Evolutionary conservation across 2,329 filamentous ascomycete species (phyloP).

Genomic region (Emergomyces pasteurianus): DNA sequence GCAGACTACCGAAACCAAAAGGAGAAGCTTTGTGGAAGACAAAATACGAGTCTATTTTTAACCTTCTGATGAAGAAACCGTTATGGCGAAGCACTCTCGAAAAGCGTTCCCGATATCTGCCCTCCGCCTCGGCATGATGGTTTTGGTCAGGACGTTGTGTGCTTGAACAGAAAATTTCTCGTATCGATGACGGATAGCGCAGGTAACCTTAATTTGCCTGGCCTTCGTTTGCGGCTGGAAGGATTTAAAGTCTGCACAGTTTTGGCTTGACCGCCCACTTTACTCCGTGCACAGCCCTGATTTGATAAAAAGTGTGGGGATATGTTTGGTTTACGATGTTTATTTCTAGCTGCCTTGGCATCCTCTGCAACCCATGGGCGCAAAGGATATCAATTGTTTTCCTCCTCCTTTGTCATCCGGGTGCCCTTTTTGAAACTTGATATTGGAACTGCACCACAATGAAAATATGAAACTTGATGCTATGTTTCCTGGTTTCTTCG

Average conservation of each 20-base stretch:
- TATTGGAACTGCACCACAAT: background rate
- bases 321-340: background rate
- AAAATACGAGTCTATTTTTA: background rate
- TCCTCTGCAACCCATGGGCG: background rate
- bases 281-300: background rate
- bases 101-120: background rate
- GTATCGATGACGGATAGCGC: background rate
- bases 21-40: background rate
- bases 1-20: background rate
- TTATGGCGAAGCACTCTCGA: background rate
- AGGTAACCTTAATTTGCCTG: background rate
- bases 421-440: background rate
- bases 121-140: background rate
- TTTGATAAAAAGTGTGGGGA: background rate
- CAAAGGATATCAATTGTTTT: background rate
- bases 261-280: background rate
- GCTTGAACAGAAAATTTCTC: background rate
- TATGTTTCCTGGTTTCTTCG: background rate
- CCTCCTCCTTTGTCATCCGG: background rate
- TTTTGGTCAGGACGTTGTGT: background rate
- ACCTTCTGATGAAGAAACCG: background rate
- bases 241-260: background rate
- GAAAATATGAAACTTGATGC: background rate
- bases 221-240: background rate
- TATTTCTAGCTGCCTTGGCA: background rate